phyloP scores from a whole-genome alignment of 2,329 filamentous ascomycete genomes.

The Acephala macrosclerotiorum region DNA sequence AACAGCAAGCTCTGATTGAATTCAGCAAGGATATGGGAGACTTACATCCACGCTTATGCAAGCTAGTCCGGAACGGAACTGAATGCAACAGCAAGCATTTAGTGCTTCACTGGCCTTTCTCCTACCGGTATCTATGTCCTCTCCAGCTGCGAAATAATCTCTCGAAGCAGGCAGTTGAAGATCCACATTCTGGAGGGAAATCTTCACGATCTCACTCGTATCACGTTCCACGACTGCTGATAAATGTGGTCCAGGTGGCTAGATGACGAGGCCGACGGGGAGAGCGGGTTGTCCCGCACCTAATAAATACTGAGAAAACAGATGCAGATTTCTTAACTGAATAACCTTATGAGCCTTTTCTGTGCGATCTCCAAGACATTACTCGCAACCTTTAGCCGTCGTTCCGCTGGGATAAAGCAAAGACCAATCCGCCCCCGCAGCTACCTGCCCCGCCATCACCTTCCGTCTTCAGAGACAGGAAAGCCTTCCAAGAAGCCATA shows the following conservation, averaged over 20 bases:
- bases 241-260: constrained; percentile 6
- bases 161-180: not conserved
- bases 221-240: not conserved
- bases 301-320: not conserved
- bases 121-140: too few species aligned
- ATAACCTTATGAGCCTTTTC: not conserved
- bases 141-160: too few species aligned
- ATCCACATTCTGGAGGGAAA: not conserved
- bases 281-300: not conserved
- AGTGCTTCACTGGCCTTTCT: not conserved
- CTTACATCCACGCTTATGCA: constrained; percentile 1
- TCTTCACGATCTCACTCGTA: not conserved
- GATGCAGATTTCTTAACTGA: not conserved
- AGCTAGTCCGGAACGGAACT: not conserved
- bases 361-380: not conserved
- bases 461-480: not conserved
- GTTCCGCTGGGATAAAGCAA: constrained; percentile 3
- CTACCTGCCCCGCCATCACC: constrained; percentile 11
- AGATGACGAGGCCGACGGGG: constrained; percentile 4
- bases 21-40: not conserved
- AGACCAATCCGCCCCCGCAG: constrained; percentile 9
- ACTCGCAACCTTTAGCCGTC: constrained; percentile 5
- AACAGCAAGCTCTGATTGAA: constrained; percentile 1
- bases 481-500: constrained; percentile 12
- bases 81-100: not conserved